Evolutionary conservation across 2,329 filamentous ascomycete species (phyloP).

Genomic region (Bipolaris oryzae): DNA sequence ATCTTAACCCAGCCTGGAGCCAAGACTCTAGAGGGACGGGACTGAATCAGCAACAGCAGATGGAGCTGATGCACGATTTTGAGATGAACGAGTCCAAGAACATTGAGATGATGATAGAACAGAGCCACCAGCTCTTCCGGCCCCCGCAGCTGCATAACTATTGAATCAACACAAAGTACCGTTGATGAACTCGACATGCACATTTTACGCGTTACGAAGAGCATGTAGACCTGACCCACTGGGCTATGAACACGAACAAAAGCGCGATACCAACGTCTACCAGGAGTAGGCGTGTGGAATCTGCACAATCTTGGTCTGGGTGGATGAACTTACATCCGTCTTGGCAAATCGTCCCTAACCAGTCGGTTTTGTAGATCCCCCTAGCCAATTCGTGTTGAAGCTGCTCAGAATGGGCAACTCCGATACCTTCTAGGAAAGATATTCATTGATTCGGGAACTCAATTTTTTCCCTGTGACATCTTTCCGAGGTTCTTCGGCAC

Average conservation of each 20-base stretch:
- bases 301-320: neutral
- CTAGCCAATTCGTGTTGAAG: neutral
- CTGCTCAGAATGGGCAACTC: neutral
- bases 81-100: constrained; percentile 60
- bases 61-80: constrained; percentile 80
- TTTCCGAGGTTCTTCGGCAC: neutral
- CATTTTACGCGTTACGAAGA: neutral
- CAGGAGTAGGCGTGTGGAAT: neutral
- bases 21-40: constrained; percentile 46
- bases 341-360: neutral
- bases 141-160: constrained; percentile 38
- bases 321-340: neutral
- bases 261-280: neutral
- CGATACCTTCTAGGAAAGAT: neutral
- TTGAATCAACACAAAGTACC: constrained; percentile 19
- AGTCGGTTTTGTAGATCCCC: constrained; percentile 15
- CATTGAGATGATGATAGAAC: constrained; percentile 51
- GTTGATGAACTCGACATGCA: neutral
- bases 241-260: neutral
- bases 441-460: neutral
- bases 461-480: neutral
- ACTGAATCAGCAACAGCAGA: constrained; percentile 79
- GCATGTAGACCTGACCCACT: neutral
- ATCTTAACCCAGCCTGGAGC: constrained; percentile 66
- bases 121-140: constrained; percentile 47